A percentile compares a stretch with the other conserved stretches of the same genome.
These are phyloP conservation scores for Berkeleyomyces basicola DNA, from an alignment of 2,329 filamentous ascomycete species.

Conservation along the genomic window DNA sequence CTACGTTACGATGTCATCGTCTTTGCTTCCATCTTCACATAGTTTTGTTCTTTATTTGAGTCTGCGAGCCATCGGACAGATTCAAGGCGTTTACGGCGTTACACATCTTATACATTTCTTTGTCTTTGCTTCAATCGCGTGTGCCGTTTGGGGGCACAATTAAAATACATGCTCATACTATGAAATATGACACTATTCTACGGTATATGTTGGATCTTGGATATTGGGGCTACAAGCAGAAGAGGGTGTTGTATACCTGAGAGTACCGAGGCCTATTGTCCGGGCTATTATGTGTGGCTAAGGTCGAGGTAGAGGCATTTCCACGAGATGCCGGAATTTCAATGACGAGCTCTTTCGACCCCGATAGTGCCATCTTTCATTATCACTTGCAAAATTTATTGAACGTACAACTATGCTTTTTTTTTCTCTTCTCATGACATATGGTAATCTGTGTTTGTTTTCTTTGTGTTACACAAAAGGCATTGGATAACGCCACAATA, in stretches of 20 bases:
- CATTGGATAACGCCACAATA: too few relatives aligned
- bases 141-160: background rate
- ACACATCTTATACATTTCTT: background rate
- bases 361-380: too few relatives aligned
- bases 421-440: too few relatives aligned
- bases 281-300: too few relatives aligned
- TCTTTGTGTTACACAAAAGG: too few relatives aligned
- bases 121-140: background rate
- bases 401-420: too few relatives aligned
- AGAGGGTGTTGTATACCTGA: background rate
- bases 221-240: background rate
- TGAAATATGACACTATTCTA: background rate
- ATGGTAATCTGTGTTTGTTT: too few relatives aligned
- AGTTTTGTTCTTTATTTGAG: slow-evolving; percentile 5
- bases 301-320: too few relatives aligned
- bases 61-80: slow-evolving; percentile 5
- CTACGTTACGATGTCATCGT: background rate
- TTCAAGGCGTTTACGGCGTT: slow-evolving; percentile 13
- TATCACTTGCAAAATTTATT: too few relatives aligned
- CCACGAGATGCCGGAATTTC: too few relatives aligned
- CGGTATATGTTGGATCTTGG: background rate
- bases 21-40: background rate
- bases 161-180: background rate
- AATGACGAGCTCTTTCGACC: too few relatives aligned
- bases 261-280: too few relatives aligned